These are phyloP conservation scores for Elongisporangium anandrum DNA, from an alignment of 352 stramenopile species.

Conservation along the genomic window DNA sequence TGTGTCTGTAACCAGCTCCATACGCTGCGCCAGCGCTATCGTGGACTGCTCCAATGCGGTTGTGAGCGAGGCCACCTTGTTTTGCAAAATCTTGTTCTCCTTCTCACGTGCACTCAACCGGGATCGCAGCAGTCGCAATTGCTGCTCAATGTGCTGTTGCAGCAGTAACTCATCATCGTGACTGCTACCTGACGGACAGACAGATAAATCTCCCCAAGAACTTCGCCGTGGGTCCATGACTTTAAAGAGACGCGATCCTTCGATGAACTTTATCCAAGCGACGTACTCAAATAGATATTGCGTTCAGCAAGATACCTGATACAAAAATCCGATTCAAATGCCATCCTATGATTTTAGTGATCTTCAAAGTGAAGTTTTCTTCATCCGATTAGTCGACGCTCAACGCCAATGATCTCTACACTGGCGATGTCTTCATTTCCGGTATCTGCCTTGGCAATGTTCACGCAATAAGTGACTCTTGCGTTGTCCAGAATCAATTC, in stretches of 20 bases:
- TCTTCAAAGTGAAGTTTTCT: not conserved
- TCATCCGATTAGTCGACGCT: not conserved
- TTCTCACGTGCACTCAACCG: constrained; percentile 28
- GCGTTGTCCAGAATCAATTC: constrained; percentile 57
- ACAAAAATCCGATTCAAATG: not conserved
- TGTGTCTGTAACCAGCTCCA: constrained; percentile 43
- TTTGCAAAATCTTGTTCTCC: constrained; percentile 27
- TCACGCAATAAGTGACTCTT: constrained; percentile 36
- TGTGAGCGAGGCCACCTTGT: constrained; percentile 33
- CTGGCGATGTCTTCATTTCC: not conserved
- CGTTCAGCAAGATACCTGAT: not conserved
- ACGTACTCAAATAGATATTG: not conserved
- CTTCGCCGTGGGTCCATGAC: not conserved
- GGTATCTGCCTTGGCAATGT: not conserved
- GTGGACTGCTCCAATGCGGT: constrained; percentile 47
- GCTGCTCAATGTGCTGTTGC: constrained; percentile 24
- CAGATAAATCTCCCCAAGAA: not conserved
- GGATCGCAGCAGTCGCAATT: constrained; percentile 28
- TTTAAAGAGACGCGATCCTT: not conserved
- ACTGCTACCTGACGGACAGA: not conserved
- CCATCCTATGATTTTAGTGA: not conserved
- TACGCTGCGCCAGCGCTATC: constrained; percentile 45
- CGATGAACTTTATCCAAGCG: no score
- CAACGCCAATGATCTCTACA: not conserved
- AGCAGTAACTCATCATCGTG: constrained; percentile 17